Conservation (phyloP, 345 rosid genomes). For the Firmiana major region DNA sequence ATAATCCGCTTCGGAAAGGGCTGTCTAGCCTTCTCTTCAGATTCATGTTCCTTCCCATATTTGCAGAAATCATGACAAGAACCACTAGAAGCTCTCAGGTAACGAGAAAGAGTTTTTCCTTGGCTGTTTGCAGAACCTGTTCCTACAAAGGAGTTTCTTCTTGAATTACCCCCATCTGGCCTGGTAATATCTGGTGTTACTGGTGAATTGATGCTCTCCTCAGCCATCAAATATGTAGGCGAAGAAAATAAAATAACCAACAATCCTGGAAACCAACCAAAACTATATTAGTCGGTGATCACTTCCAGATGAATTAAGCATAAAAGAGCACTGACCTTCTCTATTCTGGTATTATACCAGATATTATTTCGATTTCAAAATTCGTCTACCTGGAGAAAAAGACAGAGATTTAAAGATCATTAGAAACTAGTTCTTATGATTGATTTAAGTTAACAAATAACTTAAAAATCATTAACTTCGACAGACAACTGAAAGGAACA, state of each 20-base stretch:
- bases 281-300: neutral
- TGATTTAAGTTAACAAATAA: neutral
- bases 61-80: constrained; percentile 90
- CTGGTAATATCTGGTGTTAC: constrained; percentile 29
- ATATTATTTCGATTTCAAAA: neutral
- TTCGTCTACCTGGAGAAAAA: neutral
- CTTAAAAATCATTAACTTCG: neutral
- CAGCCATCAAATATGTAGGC: constrained; percentile 40
- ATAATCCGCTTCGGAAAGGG: constrained; percentile 36
- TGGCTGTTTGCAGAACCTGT: constrained; percentile 26
- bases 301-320: neutral
- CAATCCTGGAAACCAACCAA: constrained; percentile 8
- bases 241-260: neutral
- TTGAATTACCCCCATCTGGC: constrained; percentile 28
- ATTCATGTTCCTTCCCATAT: constrained; percentile 51
- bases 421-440: neutral
- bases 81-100: constrained; percentile 66
- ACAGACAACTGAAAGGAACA: neutral
- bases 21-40: constrained; percentile 40
- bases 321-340: neutral
- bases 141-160: constrained; percentile 44
- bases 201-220: constrained; percentile 21
- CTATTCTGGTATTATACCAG: neutral
- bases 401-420: neutral
- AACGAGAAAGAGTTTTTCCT: constrained; percentile 49